Evolutionary conservation across 1,284 basidiomycete species (phyloP).

Genomic region (Ceratobasidium sp.): DNA sequence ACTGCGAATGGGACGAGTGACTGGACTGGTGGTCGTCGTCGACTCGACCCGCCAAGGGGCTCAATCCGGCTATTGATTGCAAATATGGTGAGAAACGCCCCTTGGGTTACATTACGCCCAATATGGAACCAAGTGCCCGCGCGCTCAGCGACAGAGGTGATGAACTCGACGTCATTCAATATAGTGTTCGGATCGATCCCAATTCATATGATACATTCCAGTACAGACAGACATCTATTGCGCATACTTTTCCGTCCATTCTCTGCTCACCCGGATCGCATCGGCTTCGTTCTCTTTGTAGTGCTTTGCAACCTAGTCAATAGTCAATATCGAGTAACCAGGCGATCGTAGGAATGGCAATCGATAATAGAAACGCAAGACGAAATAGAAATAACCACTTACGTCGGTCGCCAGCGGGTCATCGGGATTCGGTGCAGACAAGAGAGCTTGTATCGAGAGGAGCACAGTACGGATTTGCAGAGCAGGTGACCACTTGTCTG

Average conservation of each 20-base stretch:
- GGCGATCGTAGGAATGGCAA: neutral
- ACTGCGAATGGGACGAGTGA: neutral
- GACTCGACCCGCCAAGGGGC: neutral
- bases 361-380: neutral
- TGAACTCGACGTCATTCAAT: neutral
- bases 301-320: slow-evolving; percentile 80
- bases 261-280: slow-evolving; percentile 85
- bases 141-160: neutral
- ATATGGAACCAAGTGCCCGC: neutral
- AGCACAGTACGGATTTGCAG: slow-evolving; percentile 98
- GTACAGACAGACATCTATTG: neutral
- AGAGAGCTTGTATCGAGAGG: slow-evolving; percentile 92
- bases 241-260: slow-evolving; percentile 91
- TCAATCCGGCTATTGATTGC: slow-evolving; percentile 1
- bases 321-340: neutral
- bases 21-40: slow-evolving; percentile 6
- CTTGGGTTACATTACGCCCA: slow-evolving; percentile 10
- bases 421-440: slow-evolving; percentile 96
- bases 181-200: neutral
- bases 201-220: neutral
- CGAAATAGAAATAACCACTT: slow-evolving; percentile 26
- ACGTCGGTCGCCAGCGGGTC: slow-evolving; percentile 96
- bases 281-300: slow-evolving; percentile 98
- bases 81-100: slow-evolving; percentile 35
- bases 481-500: slow-evolving; percentile 99